These are phyloP conservation scores for Eruca vesicaria DNA, from an alignment of 441 rosid species.

Conservation along the genomic window DNA sequence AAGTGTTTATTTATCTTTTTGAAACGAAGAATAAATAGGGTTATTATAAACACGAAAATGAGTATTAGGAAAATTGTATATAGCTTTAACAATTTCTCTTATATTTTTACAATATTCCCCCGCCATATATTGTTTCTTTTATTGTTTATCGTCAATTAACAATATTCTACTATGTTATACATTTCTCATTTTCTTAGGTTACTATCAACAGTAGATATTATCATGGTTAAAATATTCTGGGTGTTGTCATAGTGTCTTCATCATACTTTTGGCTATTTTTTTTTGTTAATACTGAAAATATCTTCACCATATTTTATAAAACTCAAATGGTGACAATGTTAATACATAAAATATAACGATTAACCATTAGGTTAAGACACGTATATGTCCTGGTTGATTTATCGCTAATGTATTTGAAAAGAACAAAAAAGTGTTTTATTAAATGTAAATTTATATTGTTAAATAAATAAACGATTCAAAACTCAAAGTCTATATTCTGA, in stretches of 20 bases:
- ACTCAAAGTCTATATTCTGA: background rate
- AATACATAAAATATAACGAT: background rate
- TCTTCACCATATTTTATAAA: too few species aligned
- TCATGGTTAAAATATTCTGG: background rate
- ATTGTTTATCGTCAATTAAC: too few species aligned
- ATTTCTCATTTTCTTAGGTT: too few species aligned
- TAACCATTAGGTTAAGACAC: background rate
- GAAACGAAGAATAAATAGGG: too few species aligned
- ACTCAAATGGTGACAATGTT: background rate
- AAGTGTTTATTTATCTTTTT: too few species aligned
- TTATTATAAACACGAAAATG: too few species aligned
- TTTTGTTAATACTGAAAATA: too few species aligned
- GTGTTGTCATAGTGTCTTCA: background rate
- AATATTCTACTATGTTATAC: background rate
- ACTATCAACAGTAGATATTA: background rate
- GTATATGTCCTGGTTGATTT: background rate
- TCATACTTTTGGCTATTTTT: too few species aligned
- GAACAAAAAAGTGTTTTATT: background rate
- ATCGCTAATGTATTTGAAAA: background rate
- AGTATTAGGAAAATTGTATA: too few species aligned
- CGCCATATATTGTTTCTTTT: background rate
- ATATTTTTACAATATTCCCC: background rate
- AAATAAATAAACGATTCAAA: background rate
- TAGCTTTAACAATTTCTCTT: too few species aligned
- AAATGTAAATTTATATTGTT: background rate